Conservation (phyloP, 768 basidiomycete species). For the Auricularia auricula-judae region DNA sequence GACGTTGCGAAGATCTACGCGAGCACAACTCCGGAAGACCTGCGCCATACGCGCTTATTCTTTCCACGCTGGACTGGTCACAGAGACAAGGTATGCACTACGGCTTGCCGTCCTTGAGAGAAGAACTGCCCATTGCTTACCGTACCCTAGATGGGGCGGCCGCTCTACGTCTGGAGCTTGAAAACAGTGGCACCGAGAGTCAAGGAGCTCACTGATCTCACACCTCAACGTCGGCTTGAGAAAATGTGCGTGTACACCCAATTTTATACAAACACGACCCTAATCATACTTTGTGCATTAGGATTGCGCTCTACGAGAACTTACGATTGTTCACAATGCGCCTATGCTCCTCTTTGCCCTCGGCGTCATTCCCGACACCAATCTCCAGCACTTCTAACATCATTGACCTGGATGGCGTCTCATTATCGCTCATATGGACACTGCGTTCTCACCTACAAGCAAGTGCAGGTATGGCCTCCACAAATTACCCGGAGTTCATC, state of each 20-base stretch:
- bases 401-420: constrained; percentile 55
- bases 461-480: constrained; percentile 60
- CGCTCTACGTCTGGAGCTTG: constrained; percentile 67
- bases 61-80: constrained; percentile 79
- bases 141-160: constrained; percentile 43
- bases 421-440: constrained; percentile 55
- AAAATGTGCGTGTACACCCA: constrained; percentile 44
- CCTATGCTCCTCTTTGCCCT: not conserved
- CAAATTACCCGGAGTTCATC: constrained; percentile 68
- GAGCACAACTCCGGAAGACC: constrained; percentile 45
- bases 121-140: not conserved
- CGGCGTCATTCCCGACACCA: constrained; percentile 6
- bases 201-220: constrained; percentile 47
- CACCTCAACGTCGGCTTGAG: constrained; percentile 47
- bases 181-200: constrained; percentile 45
- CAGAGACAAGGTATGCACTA: constrained; percentile 51
- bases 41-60: constrained; percentile 46
- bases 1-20: constrained; percentile 53
- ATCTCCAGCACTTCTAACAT: constrained; percentile 24
- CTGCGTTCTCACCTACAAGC: constrained; percentile 65
- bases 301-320: constrained; percentile 27
- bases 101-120: not conserved
- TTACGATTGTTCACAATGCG: not conserved
- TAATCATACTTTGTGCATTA: constrained; percentile 14
- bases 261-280: not conserved